Conservation (phyloP, 139 green algal species). For the Nannochloris sp. region DNA sequence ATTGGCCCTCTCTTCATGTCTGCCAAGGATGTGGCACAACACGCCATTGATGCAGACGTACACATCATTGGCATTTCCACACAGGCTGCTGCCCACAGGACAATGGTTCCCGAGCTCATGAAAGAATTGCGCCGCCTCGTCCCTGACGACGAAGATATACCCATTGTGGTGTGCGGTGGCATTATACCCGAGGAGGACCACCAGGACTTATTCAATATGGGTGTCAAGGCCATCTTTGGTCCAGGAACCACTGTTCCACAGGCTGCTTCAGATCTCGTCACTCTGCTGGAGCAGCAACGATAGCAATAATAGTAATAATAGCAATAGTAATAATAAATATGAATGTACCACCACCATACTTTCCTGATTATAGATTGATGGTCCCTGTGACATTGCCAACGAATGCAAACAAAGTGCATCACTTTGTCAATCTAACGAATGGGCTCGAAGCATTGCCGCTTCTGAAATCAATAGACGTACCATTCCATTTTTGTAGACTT, state of each 20-base stretch:
- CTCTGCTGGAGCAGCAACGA: neutral
- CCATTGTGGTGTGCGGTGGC: slow-evolving; percentile 47
- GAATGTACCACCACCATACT: neutral
- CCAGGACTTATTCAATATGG: slow-evolving; percentile 9
- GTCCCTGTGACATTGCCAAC: neutral
- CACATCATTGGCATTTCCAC: slow-evolving; percentile 55
- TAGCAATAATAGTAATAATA: too few relatives aligned
- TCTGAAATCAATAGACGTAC: slow-evolving; percentile 18
- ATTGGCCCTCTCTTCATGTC: slow-evolving; percentile 62
- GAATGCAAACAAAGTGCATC: slow-evolving; percentile 12
- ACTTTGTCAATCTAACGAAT: slow-evolving; percentile 64
- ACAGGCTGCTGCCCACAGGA: slow-evolving; percentile 37
- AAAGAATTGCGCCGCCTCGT: slow-evolving; percentile 22
- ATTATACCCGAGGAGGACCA: slow-evolving; percentile 50
- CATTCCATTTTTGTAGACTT: slow-evolving; percentile 43
- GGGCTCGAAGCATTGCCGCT: slow-evolving; percentile 50
- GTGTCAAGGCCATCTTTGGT: slow-evolving; percentile 53
- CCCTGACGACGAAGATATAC: slow-evolving; percentile 20
- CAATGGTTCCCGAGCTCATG: slow-evolving; percentile 48
- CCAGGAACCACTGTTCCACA: slow-evolving; percentile 47
- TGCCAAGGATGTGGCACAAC: slow-evolving; percentile 47
- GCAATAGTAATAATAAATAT: too few relatives aligned
- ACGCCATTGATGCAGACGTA: slow-evolving; percentile 62
- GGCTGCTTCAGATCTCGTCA: slow-evolving; percentile 48
- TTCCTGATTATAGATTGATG: neutral